These are phyloP conservation scores for Eucalyptus guilfoylei DNA, from an alignment of 345 rosid genomes.

Conservation along the genomic window DNA sequence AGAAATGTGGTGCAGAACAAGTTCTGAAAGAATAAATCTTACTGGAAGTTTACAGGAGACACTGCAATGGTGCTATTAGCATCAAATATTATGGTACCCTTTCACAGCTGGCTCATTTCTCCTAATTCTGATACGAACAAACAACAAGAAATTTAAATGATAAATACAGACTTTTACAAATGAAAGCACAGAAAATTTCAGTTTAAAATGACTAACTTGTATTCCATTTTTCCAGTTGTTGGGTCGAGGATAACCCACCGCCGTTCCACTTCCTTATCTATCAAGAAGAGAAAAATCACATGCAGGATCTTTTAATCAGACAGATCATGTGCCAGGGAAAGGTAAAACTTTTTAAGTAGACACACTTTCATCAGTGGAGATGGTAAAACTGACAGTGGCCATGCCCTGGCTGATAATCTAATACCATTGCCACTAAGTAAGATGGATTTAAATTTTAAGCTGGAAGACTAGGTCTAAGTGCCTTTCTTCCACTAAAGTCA, in stretches of 20 bases:
- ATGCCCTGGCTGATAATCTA: not conserved
- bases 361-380: not conserved
- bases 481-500: not conserved
- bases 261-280: conserved; percentile 96
- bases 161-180: not conserved
- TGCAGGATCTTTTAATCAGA: not conserved
- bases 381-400: not conserved
- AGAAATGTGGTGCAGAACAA: not conserved
- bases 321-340: not conserved
- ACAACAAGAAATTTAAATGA: not conserved
- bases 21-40: conserved; percentile 10
- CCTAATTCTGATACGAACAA: conserved; percentile 46
- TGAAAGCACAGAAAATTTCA: not conserved
- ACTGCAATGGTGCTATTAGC: conserved; percentile 77
- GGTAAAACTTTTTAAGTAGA: not conserved
- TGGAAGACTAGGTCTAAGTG: not conserved
- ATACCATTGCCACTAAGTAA: not conserved
- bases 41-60: conserved; percentile 98
- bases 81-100: conserved; percentile 74
- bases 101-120: conserved; percentile 80
- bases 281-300: not conserved
- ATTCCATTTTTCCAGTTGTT: conserved; percentile 93
- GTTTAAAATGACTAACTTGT: conserved; percentile 44
- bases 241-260: conserved; percentile 97
- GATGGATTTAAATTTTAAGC: not conserved